phyloP scores from a whole-genome alignment of 1,284 basidiomycete species.

The Melampsora americana region DNA sequence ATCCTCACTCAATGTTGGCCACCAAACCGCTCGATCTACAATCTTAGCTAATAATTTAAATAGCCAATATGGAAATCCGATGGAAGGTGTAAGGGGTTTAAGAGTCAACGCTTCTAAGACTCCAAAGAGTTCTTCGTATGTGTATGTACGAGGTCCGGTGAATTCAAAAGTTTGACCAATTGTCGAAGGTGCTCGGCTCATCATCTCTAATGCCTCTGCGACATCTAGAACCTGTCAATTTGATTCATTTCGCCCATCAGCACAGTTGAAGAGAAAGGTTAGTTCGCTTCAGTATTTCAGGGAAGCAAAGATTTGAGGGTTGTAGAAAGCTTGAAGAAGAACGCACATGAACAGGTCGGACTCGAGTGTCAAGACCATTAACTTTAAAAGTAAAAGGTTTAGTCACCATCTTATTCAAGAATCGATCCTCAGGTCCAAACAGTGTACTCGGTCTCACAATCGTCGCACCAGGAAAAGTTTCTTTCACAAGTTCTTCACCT shows the following conservation, averaged over 20 bases:
- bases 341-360: constrained; percentile 39
- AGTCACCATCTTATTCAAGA: constrained; percentile 89
- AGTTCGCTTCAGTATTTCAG: not conserved
- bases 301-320: not conserved
- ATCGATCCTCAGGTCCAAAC: constrained; percentile 91
- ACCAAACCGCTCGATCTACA: constrained; percentile 73
- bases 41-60: constrained; percentile 67
- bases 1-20: constrained; percentile 85
- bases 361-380: constrained; percentile 41
- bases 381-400: constrained; percentile 54
- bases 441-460: constrained; percentile 81
- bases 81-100: constrained; percentile 61
- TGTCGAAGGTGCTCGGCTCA: constrained; percentile 63
- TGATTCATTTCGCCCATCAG: too few relatives aligned
- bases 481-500: constrained; percentile 82
- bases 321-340: constrained; percentile 67
- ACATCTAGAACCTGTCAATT: constrained; percentile 70
- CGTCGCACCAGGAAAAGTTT: constrained; percentile 79
- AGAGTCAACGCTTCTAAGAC: constrained; percentile 78
- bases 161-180: constrained; percentile 72
- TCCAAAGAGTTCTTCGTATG: constrained; percentile 76
- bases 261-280: too few relatives aligned
- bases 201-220: constrained; percentile 80
- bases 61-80: constrained; percentile 72
- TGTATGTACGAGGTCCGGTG: constrained; percentile 82